phyloP scores from a whole-genome alignment of 441 rosid genomes.

The Pelargonium hybrid region DNA sequence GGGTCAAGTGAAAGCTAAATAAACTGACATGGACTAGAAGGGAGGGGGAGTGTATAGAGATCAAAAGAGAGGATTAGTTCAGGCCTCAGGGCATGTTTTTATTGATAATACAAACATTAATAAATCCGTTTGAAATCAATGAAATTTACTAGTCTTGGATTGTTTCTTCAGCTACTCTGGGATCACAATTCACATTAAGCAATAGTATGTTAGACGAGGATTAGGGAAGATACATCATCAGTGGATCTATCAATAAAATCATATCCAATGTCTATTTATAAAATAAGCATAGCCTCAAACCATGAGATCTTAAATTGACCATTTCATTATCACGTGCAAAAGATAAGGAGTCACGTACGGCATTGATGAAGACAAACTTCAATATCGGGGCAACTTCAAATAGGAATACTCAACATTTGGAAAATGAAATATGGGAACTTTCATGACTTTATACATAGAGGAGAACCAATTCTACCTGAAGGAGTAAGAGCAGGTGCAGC shows the following conservation, averaged over 20 bases:
- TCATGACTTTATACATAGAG: slow-evolving; percentile 12
- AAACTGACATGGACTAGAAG: background rate
- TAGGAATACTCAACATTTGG: background rate
- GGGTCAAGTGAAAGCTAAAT: background rate
- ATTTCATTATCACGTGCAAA: background rate
- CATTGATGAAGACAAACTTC: background rate
- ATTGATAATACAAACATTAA: background rate
- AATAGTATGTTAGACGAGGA: background rate
- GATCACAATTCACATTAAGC: background rate
- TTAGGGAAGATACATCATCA: background rate
- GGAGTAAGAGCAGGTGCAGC: slow-evolving; percentile 41
- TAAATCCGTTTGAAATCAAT: background rate
- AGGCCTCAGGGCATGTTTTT: background rate
- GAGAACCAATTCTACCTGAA: slow-evolving; percentile 39
- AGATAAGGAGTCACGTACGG: background rate
- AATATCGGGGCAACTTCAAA: background rate
- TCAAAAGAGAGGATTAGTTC: background rate
- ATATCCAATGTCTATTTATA: too few relatives aligned
- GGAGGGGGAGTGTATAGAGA: background rate
- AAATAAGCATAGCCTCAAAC: too few relatives aligned
- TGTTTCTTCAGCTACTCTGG: background rate
- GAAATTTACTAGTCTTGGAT: background rate
- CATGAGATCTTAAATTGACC: background rate
- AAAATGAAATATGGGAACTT: background rate
- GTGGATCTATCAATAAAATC: background rate